Evolutionary conservation across 108 stramenopile genomes (phyloP), one percentile per base, ranked within the genome.

Genomic region (Licmophora abbreviata): DNA sequence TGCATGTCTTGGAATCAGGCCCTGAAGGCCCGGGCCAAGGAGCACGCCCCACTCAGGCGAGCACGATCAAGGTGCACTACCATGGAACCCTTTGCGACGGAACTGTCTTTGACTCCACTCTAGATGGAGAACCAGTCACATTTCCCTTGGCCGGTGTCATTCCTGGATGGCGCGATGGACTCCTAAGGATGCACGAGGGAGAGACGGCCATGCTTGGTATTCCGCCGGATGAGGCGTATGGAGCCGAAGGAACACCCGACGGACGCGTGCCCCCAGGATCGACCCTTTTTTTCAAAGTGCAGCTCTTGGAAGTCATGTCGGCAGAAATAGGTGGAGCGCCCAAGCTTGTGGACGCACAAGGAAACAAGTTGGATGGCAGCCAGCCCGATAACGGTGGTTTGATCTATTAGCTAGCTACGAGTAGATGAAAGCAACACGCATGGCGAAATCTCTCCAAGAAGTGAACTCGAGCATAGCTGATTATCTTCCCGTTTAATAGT

Each of bases 131-230:
- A n/a, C 88, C 88, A 3, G 70, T 83, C 15, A 70, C 57, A 12
- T 77, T 90, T 52, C 76, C 88, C 0, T 43, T 85, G 28, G 78
- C 72, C 8, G 65, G 77, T 23, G 77, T 90, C 1, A 81, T 90
- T 42, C 77, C 79, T 12, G 88, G 88, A 26, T 90, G 81, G 79
- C 48, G 69, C 50, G 69, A 77, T 4, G 88, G 83, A 48, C 56
- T 90, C 14, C 53, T 83, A 45, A 58, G 66, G 38, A 85, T 90
- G 88, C 79, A 76, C 51, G 70, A 90, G 57, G 88, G 88, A 4
- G 88, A 90, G 47, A 90, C 88, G 6, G 83, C 83, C 46, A 90
- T 90, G 83, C 28, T 90, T 29, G 88, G 88, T 2, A 81, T 90
- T 48, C 88, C 88, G 14, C 74, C 83, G 12, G 81, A 81, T 54